Evolutionary conservation across 768 basidiomycete genomes (phyloP), one percentile per base, ranked within the genome.

Genomic region (Lactarius akahatsu): DNA sequence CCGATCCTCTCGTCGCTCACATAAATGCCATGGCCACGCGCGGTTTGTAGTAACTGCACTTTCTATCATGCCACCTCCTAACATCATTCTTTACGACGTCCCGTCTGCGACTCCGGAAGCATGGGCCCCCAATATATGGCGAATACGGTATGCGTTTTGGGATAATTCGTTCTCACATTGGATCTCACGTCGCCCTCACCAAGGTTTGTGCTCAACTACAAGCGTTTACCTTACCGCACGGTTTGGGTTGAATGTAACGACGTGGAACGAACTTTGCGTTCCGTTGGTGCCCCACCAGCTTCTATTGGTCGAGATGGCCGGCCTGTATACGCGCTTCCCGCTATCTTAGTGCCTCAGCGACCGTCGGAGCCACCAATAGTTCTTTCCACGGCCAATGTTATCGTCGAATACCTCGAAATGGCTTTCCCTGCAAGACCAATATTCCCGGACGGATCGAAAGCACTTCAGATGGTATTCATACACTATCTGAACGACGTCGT

Each of bases 41-140:
- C 10, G 28, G 34, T 23, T 67, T 54, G 36, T 28, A 15, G 34
- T 13, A 54, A 57, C 56, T 62, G 26, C 34, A 63, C 62, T 52
- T 62, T 40, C 5, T 40, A 62, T 56, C 59, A 81, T 82, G 80
- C 74, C 81, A 62, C 78, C 78, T 60, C 83, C 86, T 15, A 76
- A 78, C 57, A 86, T 91, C 66, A 84, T 79, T 18, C 78, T 91
- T 18, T 91, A 90, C 73, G 90, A 91, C 68, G 80, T 86, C 26
- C 85, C 82, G 40, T 86, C 87, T 11, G 79, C 79, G 58, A 80
- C 79, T 10, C 79, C 85, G 2, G 85, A 88, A 61, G 82, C 89
- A n/a, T 91, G 89, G 89, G 86, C 86, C 60, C 90, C 90, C 34
- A 89, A 88, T 68, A 78, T 88, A 34, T 91, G 89, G 89, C 81